Evolutionary conservation across 164 flowering plant species (phyloP).

Genomic region (Tetrastigma voinierianum): DNA sequence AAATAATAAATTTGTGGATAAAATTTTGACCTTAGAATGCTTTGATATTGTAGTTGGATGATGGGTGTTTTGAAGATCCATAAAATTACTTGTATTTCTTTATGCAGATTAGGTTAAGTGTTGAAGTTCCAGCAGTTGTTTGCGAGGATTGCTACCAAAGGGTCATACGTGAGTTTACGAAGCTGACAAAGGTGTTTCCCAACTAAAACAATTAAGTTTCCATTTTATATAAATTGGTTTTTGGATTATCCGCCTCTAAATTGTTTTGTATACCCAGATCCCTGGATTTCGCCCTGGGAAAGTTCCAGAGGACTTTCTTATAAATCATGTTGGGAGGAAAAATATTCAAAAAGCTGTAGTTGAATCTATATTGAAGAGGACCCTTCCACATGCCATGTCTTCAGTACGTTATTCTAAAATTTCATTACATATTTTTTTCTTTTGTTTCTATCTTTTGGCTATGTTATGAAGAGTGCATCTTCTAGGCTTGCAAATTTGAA

Average conservation of each 20-base stretch:
- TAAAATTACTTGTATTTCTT: not conserved
- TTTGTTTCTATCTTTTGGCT: not conserved
- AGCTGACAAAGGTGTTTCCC: slow-evolving; percentile 58
- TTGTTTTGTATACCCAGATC: slow-evolving; percentile 37
- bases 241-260: not conserved
- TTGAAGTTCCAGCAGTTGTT: slow-evolving; percentile 67
- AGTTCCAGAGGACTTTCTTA: slow-evolving; percentile 76
- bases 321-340: slow-evolving; percentile 61
- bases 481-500: too few relatives aligned
- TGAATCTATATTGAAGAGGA: slow-evolving; percentile 80
- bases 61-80: too few relatives aligned
- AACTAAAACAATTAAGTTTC: not conserved
- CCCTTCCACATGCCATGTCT: slow-evolving; percentile 93
- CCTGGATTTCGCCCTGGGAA: slow-evolving; percentile 95
- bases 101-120: slow-evolving; percentile 67
- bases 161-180: slow-evolving; percentile 62
- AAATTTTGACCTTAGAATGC: too few relatives aligned
- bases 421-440: not conserved
- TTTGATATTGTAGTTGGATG: too few relatives aligned
- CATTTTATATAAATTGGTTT: not conserved
- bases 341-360: slow-evolving; percentile 60
- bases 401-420: slow-evolving; percentile 44
- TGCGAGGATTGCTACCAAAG: slow-evolving; percentile 73
- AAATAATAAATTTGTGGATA: too few relatives aligned
- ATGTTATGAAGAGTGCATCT: too few relatives aligned